phyloP scores from a whole-genome alignment of 2,329 filamentous ascomycete genomes.

The Cladophialophora immunda region DNA sequence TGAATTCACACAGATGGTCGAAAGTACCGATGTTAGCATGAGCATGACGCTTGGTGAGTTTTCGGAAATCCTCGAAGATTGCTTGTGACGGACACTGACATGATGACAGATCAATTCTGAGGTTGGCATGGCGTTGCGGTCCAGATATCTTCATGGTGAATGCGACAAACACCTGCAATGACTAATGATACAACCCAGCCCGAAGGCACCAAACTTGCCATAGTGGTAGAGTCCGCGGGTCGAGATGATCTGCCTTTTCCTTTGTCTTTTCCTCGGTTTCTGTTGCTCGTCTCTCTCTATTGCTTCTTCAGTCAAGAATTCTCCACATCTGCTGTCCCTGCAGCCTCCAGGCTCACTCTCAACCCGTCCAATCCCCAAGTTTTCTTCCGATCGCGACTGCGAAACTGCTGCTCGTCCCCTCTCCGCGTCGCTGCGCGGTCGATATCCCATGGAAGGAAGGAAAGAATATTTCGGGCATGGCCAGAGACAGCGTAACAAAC shows the following conservation, averaged over 20 bases:
- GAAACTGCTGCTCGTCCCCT: not conserved
- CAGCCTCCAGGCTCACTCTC: not conserved
- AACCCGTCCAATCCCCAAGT: not conserved
- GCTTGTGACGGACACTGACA: constrained; percentile 1
- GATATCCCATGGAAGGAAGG: not conserved
- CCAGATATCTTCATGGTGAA: not conserved
- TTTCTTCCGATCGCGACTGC: not conserved
- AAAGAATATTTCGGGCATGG: not conserved
- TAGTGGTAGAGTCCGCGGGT: not conserved
- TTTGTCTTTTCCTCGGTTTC: not conserved
- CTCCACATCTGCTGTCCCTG: not conserved
- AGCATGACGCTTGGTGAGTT: constrained; percentile 72
- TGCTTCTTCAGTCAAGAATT: not conserved
- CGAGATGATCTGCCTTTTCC: not conserved
- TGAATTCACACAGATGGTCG: constrained; percentile 98
- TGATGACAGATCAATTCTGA: constrained; percentile 32
- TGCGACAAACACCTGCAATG: constrained; percentile 3
- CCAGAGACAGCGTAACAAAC: not conserved
- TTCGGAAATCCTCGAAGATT: not conserved
- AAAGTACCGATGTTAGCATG: constrained; percentile 80
- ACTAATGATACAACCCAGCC: constrained; percentile 17
- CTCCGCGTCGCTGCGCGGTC: not conserved
- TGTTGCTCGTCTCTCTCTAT: not conserved
- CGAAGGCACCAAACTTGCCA: not conserved
- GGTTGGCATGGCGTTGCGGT: constrained; percentile 4